These are phyloP conservation scores for Mortierella sp. DNA, from an alignment of 371 early-diverging fungal genomes.

Conservation along the genomic window DNA sequence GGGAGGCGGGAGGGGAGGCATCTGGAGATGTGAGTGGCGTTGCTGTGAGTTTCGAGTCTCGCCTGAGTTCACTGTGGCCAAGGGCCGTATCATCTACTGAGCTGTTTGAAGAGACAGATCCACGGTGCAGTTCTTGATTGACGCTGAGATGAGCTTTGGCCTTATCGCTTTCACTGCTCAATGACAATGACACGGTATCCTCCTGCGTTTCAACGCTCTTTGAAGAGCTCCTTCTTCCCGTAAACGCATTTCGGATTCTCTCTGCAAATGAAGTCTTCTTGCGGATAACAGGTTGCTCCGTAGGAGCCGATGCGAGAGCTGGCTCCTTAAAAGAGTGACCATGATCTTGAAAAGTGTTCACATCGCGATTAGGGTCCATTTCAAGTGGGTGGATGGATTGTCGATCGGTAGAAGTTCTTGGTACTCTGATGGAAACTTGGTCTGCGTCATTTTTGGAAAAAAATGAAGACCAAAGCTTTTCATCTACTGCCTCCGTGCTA, in stretches of 20 bases:
- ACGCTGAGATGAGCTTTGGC: not conserved
- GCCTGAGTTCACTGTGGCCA: conserved; percentile 6
- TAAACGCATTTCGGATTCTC: conserved; percentile 46
- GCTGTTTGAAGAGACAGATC: conserved; percentile 43
- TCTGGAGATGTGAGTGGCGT: conserved; percentile 47
- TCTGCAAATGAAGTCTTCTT: conserved; percentile 52
- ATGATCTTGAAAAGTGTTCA: not conserved
- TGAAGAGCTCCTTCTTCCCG: conserved; percentile 19
- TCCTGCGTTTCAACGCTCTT: conserved; percentile 16
- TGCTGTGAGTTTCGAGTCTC: conserved; percentile 26
- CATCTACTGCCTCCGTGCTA: conserved; percentile 3
- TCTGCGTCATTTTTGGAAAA: conserved; percentile 7
- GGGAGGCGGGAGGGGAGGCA: conserved; percentile 19
- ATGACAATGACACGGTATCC: conserved; percentile 18
- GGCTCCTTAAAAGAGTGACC: not conserved
- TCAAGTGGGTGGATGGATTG: conserved; percentile 47
- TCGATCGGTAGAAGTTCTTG: conserved; percentile 23
- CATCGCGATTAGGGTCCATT: conserved; percentile 21
- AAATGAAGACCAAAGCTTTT: not conserved
- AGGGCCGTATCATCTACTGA: conserved; percentile 30
- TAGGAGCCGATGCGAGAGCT: not conserved
- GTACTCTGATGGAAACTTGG: conserved; percentile 3
- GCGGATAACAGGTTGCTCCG: conserved; percentile 19
- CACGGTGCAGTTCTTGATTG: conserved; percentile 29
- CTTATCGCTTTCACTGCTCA: conserved; percentile 1